Conservation (phyloP, 148 eudicot species). For the Camellia granthamiana region DNA sequence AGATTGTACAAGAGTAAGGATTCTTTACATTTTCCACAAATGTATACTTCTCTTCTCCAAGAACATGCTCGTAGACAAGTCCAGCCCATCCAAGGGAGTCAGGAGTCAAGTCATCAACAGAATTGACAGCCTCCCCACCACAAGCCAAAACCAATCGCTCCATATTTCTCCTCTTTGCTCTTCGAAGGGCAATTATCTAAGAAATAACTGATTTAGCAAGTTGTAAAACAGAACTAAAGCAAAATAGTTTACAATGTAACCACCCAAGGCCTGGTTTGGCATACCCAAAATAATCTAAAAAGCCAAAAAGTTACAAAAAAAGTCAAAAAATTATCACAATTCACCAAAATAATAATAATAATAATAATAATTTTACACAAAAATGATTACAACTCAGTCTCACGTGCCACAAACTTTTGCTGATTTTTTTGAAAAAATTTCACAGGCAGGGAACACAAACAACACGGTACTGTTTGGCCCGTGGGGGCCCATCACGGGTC, state of each 20-base stretch:
- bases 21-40: slow-evolving; percentile 95
- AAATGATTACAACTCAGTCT: no score
- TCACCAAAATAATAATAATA: no score
- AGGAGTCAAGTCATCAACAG: slow-evolving; percentile 86
- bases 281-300: no score
- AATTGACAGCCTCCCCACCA: slow-evolving; percentile 95
- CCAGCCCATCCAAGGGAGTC: slow-evolving; percentile 99
- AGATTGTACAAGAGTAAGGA: slow-evolving; percentile 91
- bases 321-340: no score
- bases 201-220: slow-evolving; percentile 7
- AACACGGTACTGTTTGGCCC: no score
- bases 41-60: slow-evolving; percentile 95
- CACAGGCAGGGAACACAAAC: no score
- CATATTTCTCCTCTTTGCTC: slow-evolving; percentile 98
- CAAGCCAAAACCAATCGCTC: slow-evolving; percentile 95
- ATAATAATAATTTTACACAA: no score
- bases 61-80: slow-evolving; percentile 89
- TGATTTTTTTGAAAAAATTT: no score
- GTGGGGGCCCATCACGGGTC: no score
- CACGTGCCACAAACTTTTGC: no score
- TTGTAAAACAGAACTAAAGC: neutral
- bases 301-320: no score
- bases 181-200: slow-evolving; percentile 83
- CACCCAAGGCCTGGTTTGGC: neutral
- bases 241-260: neutral